phyloP scores from a whole-genome alignment of 441 rosid genomes.

The Gossypium gossypioides region DNA sequence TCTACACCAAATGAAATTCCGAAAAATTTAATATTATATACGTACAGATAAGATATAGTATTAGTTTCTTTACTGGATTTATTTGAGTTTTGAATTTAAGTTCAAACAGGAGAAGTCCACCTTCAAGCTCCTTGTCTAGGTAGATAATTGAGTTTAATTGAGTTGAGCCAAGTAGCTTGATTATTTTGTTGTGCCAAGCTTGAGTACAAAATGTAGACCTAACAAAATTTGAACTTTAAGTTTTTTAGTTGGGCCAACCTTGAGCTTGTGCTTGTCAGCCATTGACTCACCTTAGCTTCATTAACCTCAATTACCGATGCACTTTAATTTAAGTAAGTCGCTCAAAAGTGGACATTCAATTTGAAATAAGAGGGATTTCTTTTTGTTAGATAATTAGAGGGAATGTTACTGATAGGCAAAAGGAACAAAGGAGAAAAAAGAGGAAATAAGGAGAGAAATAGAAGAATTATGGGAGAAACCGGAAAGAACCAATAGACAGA shows the following conservation, averaged over 20 bases:
- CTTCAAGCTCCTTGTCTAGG: background rate
- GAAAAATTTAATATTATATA: background rate
- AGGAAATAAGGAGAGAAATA: too few relatives aligned
- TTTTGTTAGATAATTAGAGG: too few relatives aligned
- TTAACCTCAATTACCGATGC: background rate
- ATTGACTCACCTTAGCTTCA: background rate
- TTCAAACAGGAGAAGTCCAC: background rate
- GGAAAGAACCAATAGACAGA: background rate
- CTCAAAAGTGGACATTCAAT: too few relatives aligned
- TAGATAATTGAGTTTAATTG: background rate
- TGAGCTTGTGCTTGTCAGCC: background rate
- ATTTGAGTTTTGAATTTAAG: background rate
- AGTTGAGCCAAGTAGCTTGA: background rate
- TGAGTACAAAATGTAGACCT: background rate
- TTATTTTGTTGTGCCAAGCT: background rate
- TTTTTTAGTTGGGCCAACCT: background rate
- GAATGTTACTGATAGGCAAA: too few relatives aligned
- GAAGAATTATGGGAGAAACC: background rate
- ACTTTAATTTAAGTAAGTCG: background rate
- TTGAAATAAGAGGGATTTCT: too few relatives aligned
- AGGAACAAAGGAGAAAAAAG: too few relatives aligned
- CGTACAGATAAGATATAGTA: background rate
- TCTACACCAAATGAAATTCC: background rate
- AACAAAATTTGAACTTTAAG: background rate
- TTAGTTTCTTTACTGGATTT: background rate